A percentile compares a stretch with the other conserved stretches of the same genome.
Conservation (phyloP, 2,329 filamentous ascomycete genomes). For the Calonectria pteridis region DNA sequence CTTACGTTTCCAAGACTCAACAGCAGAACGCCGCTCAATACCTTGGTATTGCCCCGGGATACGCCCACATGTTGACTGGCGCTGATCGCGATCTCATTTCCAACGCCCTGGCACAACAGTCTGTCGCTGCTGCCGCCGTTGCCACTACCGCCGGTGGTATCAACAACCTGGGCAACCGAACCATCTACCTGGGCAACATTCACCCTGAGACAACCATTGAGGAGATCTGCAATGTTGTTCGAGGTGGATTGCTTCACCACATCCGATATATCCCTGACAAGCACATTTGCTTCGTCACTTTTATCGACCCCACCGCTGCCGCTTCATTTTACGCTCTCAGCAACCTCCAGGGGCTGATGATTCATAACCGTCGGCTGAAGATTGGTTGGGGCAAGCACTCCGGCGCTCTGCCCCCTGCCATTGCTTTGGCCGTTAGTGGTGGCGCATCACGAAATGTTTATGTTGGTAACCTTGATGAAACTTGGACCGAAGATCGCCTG, state of each 20-base stretch:
- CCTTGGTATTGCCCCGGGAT: slow-evolving; percentile 94
- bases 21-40: slow-evolving; percentile 99
- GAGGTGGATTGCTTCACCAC: slow-evolving; percentile 94
- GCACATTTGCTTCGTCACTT: slow-evolving; percentile 99
- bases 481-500: slow-evolving; percentile 95
- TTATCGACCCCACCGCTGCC: slow-evolving; percentile 97
- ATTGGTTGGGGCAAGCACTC: slow-evolving; percentile 99
- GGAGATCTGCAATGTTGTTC: slow-evolving; percentile 99
- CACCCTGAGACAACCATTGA: slow-evolving; percentile 99
- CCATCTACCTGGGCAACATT: slow-evolving; percentile 98
- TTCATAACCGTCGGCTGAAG: slow-evolving; percentile 97
- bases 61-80: slow-evolving; percentile 95
- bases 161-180: slow-evolving; percentile 97
- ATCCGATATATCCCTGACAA: slow-evolving; percentile 99
- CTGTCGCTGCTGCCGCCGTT: slow-evolving; percentile 94
- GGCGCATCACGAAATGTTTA: slow-evolving; percentile 99
- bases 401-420: slow-evolving; percentile 93
- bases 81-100: slow-evolving; percentile 97
- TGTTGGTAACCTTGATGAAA: slow-evolving; percentile 96
- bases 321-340: slow-evolving; percentile 98
- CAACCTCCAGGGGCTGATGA: slow-evolving; percentile 98
- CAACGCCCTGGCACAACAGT: slow-evolving; percentile 95
- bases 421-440: slow-evolving; percentile 94
- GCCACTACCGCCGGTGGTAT: slow-evolving; percentile 96
- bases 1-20: slow-evolving; percentile 99